Evolutionary conservation across 768 basidiomycete species (phyloP).

Genomic region (Tylopilus rubrobrunneus): DNA sequence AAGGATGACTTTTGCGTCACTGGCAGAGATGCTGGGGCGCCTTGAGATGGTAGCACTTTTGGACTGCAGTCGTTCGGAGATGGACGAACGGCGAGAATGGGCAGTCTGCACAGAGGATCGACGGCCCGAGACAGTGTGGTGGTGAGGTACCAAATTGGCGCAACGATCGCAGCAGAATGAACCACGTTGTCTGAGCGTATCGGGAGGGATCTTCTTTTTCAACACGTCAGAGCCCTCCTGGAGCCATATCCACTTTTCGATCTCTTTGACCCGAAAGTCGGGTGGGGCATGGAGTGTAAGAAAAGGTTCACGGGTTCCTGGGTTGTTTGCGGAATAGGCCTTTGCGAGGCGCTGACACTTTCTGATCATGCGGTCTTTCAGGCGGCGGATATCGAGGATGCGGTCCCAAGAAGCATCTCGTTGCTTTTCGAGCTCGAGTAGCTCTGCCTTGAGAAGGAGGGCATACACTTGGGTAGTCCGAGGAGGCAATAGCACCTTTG

Average conservation of each 20-base stretch:
- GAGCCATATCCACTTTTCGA: conserved; percentile 72
- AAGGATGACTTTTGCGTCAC: not conserved
- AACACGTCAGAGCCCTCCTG: conserved; percentile 33
- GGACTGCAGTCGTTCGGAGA: conserved; percentile 16
- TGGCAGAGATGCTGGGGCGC: conserved; percentile 15
- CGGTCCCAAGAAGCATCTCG: conserved; percentile 59
- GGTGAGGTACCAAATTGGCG: conserved; percentile 31
- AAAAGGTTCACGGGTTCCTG: conserved; percentile 45
- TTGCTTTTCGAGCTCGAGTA: conserved; percentile 56
- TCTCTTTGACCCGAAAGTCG: conserved; percentile 73
- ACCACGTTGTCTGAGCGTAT: conserved; percentile 23
- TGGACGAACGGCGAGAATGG: conserved; percentile 25
- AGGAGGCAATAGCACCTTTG: conserved; percentile 65
- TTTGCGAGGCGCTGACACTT: conserved; percentile 67
- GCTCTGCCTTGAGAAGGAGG: conserved; percentile 61
- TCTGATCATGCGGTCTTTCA: conserved; percentile 81
- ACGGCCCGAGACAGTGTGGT: conserved; percentile 26
- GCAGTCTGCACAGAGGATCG: conserved; percentile 25
- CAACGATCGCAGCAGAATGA: conserved; percentile 34
- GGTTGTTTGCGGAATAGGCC: conserved; percentile 36
- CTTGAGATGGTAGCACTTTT: conserved; percentile 14
- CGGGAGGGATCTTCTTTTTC: conserved; percentile 19
- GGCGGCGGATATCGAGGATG: conserved; percentile 67
- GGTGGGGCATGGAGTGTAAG: conserved; percentile 64
- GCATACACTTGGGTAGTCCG: conserved; percentile 62